Percentiles rank a stretch among this genome's conserved stretches.
Conservation (phyloP, 306 rosid species). For the Prunus fruticosa region DNA sequence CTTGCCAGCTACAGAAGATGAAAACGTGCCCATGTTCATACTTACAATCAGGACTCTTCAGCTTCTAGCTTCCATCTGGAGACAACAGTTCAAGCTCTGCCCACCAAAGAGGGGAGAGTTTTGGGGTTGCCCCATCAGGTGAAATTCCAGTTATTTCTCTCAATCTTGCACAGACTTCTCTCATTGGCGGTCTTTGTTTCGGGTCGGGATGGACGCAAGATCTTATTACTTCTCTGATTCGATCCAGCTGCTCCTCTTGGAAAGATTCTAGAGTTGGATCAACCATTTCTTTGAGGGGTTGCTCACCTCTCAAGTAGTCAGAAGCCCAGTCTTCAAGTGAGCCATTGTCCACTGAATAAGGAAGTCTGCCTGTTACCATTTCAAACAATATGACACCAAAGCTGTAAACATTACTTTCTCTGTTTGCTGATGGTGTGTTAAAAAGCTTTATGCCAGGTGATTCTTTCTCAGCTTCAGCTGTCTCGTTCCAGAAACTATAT, state of each 20-base stretch:
- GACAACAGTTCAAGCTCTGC: conserved; percentile 92
- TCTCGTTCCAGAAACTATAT: conserved; percentile 54
- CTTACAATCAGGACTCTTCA: conserved; percentile 21
- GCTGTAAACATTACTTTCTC: conserved; percentile 63
- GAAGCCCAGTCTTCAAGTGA: conserved; percentile 68
- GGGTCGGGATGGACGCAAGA: conserved; percentile 53
- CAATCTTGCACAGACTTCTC: conserved; percentile 54
- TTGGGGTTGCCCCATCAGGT: conserved; percentile 75
- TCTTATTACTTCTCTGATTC: conserved; percentile 49
- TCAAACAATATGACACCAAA: conserved; percentile 79
- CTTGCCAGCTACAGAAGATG: conserved; percentile 14
- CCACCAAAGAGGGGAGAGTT: conserved; percentile 97
- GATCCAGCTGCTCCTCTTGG: conserved; percentile 57
- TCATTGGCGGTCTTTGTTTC: conserved; percentile 56
- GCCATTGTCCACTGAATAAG: conserved; percentile 52
- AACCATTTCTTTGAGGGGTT: conserved; percentile 47
- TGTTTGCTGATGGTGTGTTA: conserved; percentile 34
- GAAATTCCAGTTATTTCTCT: conserved; percentile 71
- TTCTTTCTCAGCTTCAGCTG: conserved; percentile 32
- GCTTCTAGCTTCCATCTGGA: conserved; percentile 48
- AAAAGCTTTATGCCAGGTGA: conserved; percentile 24
- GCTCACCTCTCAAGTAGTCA: conserved; percentile 47
- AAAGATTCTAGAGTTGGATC: conserved; percentile 72
- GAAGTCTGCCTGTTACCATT: conserved; percentile 71
- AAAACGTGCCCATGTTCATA: conserved; percentile 21